These are phyloP conservation scores for Cercophora samala DNA, from an alignment of 495 filamentous ascomycete species.

Conservation along the genomic window DNA sequence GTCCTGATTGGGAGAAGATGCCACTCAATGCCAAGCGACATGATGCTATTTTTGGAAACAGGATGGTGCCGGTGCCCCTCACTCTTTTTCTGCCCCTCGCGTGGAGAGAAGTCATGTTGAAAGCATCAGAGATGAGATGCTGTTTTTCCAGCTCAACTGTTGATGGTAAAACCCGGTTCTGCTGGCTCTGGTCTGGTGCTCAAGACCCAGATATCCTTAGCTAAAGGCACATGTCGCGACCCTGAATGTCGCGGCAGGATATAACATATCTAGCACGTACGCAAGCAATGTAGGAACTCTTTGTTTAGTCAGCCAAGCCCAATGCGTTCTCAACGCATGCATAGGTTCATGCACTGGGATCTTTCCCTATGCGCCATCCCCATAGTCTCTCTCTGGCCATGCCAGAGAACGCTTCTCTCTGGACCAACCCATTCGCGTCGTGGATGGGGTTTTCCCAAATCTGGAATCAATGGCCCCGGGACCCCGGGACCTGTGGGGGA, in stretches of 20 bases:
- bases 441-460: neutral
- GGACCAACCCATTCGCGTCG: neutral
- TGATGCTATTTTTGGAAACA: constrained; percentile 19
- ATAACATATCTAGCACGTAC: too few species aligned
- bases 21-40: constrained; percentile 15
- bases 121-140: neutral
- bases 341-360: constrained; percentile 12
- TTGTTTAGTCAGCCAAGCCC: constrained; percentile 13
- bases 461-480: neutral
- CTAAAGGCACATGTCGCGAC: neutral
- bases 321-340: constrained; percentile 3
- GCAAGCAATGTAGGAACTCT: neutral
- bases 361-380: neutral
- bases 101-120: neutral
- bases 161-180: neutral
- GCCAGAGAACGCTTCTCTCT: neutral
- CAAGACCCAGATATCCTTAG: neutral
- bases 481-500: constrained; percentile 4
- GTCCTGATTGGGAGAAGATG: neutral
- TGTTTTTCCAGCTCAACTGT: neutral
- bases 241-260: too few species aligned
- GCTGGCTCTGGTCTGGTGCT: neutral
- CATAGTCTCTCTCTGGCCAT: neutral
- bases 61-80: constrained; percentile 9
- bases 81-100: constrained; percentile 1